Percentiles rank a stretch among this genome's conserved stretches.
Evolutionary conservation across 352 stramenopile genomes (phyloP).

Genomic region (Phytophthora pluvialis): DNA sequence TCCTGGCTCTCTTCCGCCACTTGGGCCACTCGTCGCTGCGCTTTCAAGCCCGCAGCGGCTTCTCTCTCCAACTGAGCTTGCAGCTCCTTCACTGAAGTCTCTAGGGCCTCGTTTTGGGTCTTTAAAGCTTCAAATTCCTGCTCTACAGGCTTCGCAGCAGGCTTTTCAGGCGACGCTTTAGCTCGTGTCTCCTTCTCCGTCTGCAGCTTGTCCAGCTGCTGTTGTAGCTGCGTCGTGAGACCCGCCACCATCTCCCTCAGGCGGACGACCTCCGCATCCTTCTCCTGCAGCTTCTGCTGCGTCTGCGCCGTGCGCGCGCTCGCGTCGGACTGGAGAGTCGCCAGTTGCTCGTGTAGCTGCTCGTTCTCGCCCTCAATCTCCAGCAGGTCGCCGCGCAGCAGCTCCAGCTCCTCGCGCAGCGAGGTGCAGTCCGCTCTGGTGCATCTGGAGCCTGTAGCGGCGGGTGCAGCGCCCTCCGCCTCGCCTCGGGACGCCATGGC

Average conservation of each 20-base stretch:
- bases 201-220: constrained; percentile 15
- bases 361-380: constrained; percentile 73
- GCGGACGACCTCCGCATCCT: constrained; percentile 36
- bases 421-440: constrained; percentile 66
- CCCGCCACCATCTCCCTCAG: constrained; percentile 27
- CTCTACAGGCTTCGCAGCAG: constrained; percentile 8
- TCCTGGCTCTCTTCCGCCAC: constrained; percentile 50
- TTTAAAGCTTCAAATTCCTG: constrained; percentile 34
- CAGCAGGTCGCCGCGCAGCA: constrained; percentile 61
- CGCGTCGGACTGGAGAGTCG: constrained; percentile 40
- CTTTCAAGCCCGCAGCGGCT: constrained; percentile 39
- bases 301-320: constrained; percentile 16
- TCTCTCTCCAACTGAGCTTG: constrained; percentile 43
- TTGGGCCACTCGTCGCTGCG: constrained; percentile 38
- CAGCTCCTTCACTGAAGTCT: constrained; percentile 45
- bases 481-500: constrained; percentile 29
- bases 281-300: constrained; percentile 22
- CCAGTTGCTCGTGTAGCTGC: constrained; percentile 67
- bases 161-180: constrained; percentile 1
- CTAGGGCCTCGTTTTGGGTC: constrained; percentile 45
- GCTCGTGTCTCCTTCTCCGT: not conserved
- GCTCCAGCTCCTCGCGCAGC: constrained; percentile 67
- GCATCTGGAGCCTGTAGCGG: constrained; percentile 37
- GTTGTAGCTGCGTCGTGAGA: constrained; percentile 30
- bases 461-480: not conserved